A percentile compares a stretch with the other conserved stretches of the same genome.
phyloP scores from a whole-genome alignment of 192 early-diverging fungal genomes.

The Dispira simplex region DNA sequence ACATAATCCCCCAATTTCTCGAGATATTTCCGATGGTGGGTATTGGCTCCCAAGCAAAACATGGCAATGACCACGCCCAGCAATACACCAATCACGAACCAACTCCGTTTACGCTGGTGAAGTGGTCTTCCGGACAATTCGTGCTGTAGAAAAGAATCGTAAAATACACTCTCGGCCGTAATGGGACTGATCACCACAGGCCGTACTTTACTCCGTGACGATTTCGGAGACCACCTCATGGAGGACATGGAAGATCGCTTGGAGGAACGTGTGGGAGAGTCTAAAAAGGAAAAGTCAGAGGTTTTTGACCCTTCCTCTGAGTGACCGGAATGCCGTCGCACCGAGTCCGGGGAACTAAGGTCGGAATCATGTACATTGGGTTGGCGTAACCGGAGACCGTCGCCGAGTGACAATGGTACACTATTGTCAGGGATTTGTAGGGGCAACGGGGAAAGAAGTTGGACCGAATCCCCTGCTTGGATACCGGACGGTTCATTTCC shows the following conservation, averaged over 20 bases:
- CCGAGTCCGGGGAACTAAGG: too few species aligned
- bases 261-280: too few species aligned
- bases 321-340: too few species aligned
- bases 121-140: conserved; percentile 9
- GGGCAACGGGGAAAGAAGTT: too few species aligned
- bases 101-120: conserved; percentile 20
- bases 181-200: neutral
- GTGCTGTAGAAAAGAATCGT: conserved; percentile 8
- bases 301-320: too few species aligned
- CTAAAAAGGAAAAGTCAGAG: too few species aligned
- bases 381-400: too few species aligned
- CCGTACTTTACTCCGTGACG: neutral
- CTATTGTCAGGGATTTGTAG: too few species aligned
- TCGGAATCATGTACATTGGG: too few species aligned
- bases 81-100: conserved; percentile 39
- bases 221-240: neutral
- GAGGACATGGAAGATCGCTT: neutral
- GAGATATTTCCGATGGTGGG: conserved; percentile 27
- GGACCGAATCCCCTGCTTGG: too few species aligned
- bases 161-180: conserved; percentile 12
- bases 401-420: too few species aligned
- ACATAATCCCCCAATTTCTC: conserved; percentile 23
- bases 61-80: conserved; percentile 33
- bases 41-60: conserved; percentile 26
- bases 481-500: too few species aligned